These are phyloP conservation scores for Sporobolus alterniflorus DNA, from an alignment of 202 grass and related monocot species.

Conservation along the genomic window DNA sequence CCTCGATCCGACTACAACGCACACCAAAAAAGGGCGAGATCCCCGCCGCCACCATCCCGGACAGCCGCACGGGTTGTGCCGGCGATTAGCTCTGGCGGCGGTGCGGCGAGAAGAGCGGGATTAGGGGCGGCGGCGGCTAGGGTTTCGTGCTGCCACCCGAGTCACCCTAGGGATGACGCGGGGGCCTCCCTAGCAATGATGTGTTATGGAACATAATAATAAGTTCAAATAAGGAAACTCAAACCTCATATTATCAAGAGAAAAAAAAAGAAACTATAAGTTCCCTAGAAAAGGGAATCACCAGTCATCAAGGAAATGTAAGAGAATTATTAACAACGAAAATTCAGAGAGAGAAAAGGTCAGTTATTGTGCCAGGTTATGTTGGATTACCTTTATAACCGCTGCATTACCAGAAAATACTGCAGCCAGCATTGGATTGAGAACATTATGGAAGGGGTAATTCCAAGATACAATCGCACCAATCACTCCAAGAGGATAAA, in stretches of 20 bases:
- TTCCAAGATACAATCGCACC: constrained; percentile 99
- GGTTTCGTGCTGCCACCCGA: too few species aligned
- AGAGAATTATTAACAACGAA: constrained; percentile 1
- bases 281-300: neutral
- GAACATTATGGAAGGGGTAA: constrained; percentile 97
- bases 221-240: neutral
- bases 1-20: too few species aligned
- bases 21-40: too few species aligned
- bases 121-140: too few species aligned
- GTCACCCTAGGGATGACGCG: too few species aligned
- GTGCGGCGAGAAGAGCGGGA: too few species aligned
- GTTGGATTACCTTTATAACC: constrained; percentile 91
- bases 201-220: neutral
- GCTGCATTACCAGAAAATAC: constrained; percentile 99
- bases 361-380: constrained; percentile 8
- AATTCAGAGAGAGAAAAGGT: neutral
- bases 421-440: constrained; percentile 92
- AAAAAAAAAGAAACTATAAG: neutral
- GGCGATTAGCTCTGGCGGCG: too few species aligned
- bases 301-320: neutral
- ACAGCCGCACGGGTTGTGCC: too few species aligned
- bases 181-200: too few species aligned
- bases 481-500: constrained; percentile 93
- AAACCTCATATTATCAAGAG: neutral
- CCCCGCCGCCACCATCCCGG: too few species aligned